Evolutionary conservation across 768 basidiomycete species (phyloP).

Genomic region (Lactarius pseudohatsudake): DNA sequence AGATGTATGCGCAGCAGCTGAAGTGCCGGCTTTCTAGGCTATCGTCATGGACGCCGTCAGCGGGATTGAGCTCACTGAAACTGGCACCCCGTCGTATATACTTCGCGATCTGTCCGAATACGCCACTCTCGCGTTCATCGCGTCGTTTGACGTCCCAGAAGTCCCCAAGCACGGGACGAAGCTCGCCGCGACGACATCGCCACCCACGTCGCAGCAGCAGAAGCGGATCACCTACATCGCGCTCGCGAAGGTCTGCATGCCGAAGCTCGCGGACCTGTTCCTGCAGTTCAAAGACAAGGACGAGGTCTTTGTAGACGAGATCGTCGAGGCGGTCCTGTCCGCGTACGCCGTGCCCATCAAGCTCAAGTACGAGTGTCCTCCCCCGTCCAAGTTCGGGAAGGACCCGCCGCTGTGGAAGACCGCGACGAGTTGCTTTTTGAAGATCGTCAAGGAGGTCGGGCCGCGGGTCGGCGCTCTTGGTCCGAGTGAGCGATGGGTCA

Average conservation of each 20-base stretch:
- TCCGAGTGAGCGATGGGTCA: slow-evolving; percentile 43
- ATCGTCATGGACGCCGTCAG: slow-evolving; percentile 71
- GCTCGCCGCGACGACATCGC: slow-evolving; percentile 26
- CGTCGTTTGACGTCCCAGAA: slow-evolving; percentile 61
- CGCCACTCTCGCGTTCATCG: slow-evolving; percentile 82
- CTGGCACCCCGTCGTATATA: slow-evolving; percentile 67
- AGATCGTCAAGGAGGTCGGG: slow-evolving; percentile 67
- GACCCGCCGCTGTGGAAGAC: slow-evolving; percentile 94
- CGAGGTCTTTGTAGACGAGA: slow-evolving; percentile 76
- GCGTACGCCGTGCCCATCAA: slow-evolving; percentile 91
- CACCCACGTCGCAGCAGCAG: slow-evolving; percentile 45
- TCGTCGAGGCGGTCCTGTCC: slow-evolving; percentile 77
- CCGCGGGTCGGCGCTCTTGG: slow-evolving; percentile 51
- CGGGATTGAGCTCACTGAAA: slow-evolving; percentile 60
- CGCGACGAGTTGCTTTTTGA: slow-evolving; percentile 77
- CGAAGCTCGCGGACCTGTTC: slow-evolving; percentile 76
- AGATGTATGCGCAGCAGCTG: slow-evolving; percentile 40
- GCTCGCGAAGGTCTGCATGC: slow-evolving; percentile 86
- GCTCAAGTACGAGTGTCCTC: slow-evolving; percentile 91
- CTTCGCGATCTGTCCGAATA: slow-evolving; percentile 86
- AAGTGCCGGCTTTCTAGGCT: slow-evolving; percentile 42
- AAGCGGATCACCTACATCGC: slow-evolving; percentile 87
- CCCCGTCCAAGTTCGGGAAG: slow-evolving; percentile 83
- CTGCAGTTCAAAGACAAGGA: slow-evolving; percentile 56
- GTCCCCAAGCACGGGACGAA: slow-evolving; percentile 20